A percentile compares a stretch with the other conserved stretches of the same genome.
Conservation (phyloP, 306 rosid genomes). For the Canavalia ensiformis region DNA sequence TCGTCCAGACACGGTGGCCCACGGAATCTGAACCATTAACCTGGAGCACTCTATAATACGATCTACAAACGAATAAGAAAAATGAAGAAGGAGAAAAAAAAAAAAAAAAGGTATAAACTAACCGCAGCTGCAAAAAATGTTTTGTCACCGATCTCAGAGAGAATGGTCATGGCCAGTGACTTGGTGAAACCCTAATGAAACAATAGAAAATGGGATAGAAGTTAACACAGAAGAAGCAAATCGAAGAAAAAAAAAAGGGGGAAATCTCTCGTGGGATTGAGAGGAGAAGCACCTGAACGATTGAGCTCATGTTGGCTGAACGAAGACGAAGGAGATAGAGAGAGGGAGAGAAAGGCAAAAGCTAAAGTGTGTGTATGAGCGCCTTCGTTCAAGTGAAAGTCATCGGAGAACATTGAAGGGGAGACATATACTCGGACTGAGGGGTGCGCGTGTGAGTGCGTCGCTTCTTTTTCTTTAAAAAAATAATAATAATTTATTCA, state of each 20-base stretch:
- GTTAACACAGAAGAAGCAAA: background rate
- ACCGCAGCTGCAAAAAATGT: slow-evolving; percentile 99
- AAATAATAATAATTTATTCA: background rate
- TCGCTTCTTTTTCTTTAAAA: background rate
- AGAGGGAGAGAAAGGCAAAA: background rate
- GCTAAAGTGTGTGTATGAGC: background rate
- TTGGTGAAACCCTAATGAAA: slow-evolving; percentile 81
- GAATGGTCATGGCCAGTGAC: slow-evolving; percentile 94
- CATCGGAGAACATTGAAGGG: background rate
- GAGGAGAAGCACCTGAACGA: slow-evolving; percentile 69
- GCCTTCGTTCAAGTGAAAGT: slow-evolving; percentile 14
- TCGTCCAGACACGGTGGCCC: background rate
- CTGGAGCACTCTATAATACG: background rate
- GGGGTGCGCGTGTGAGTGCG: slow-evolving; percentile 9
- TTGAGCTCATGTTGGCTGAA: slow-evolving; percentile 68
- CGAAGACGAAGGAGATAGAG: background rate
- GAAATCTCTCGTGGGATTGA: background rate
- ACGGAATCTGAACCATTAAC: slow-evolving; percentile 1
- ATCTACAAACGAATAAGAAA: background rate
- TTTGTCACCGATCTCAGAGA: slow-evolving; percentile 98
- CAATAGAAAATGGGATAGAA: background rate
- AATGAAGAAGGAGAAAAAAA: background rate
- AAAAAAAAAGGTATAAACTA: slow-evolving; percentile 32
- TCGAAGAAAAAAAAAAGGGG: background rate
- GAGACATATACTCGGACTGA: background rate